Percentiles rank a stretch among this genome's conserved stretches.
phyloP scores from a whole-genome alignment of 2,329 filamentous ascomycete genomes.

The Ascochyta lentis region DNA sequence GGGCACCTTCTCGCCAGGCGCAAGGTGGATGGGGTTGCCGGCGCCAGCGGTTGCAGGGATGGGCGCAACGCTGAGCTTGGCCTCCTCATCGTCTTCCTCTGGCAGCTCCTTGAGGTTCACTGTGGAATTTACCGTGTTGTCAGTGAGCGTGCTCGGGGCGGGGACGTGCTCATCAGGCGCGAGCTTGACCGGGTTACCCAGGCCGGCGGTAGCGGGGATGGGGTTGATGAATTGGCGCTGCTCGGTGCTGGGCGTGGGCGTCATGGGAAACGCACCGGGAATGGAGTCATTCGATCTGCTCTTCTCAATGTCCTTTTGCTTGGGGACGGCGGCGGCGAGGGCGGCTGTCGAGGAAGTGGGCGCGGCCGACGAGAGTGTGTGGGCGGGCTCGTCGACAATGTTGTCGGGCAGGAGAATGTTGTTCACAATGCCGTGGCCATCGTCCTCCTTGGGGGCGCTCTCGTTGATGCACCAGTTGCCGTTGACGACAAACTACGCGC shows the following conservation, averaged over 20 bases:
- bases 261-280: conserved; percentile 76
- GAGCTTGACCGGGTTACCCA: conserved; percentile 80
- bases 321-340: conserved; percentile 70
- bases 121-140: conserved; percentile 73
- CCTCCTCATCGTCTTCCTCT: conserved; percentile 26
- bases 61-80: conserved; percentile 63
- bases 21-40: conserved; percentile 81
- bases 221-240: conserved; percentile 63
- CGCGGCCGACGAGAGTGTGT: conserved; percentile 70
- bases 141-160: conserved; percentile 66
- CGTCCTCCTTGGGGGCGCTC: conserved; percentile 79
- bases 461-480: conserved; percentile 86
- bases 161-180: conserved; percentile 83
- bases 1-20: conserved; percentile 82
- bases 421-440: conserved; percentile 85
- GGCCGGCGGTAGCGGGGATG: conserved; percentile 63
- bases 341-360: conserved; percentile 75
- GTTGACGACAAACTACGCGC: conserved; percentile 87
- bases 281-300: conserved; percentile 41
- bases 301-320: conserved; percentile 54
- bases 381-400: conserved; percentile 62
- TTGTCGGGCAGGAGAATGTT: conserved; percentile 84
- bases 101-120: conserved; percentile 44
- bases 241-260: conserved; percentile 62
- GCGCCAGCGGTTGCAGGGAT: conserved; percentile 64